Base-by-base conservation (phyloP, 2,329 filamentous ascomycete genomes). In the Cordyceps militaris region DNA sequence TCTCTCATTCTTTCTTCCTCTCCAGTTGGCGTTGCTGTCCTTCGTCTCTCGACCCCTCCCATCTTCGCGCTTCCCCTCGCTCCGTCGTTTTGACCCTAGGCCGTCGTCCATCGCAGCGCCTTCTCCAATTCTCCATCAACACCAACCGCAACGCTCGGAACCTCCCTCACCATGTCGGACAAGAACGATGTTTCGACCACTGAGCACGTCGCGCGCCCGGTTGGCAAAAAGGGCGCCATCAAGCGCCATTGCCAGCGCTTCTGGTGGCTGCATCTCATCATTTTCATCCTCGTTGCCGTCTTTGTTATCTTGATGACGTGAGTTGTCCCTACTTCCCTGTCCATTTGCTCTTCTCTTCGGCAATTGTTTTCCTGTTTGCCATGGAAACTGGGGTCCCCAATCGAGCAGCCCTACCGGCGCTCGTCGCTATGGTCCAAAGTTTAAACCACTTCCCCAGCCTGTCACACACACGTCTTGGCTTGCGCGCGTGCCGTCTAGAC, bases 251-350 rank as follows among this genome's bases (percentile, higher is more conserved):
- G 77, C 67, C 76, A 70, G 65, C 76, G 73, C 63, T 85, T 79
- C 64, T 87, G 84, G 84, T 87, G 84, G 83, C 64, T 76, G 61
- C 76, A 84, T 63, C 67, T 85, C 59, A 71, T 86, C 59, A 66
- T 75, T 16, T 67, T 83, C 53, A 66, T 79, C 58, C 62, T 76
- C 60, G 69, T 83, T 46, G 67, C 79, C 44, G 74, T 83, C 34
- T 69, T 87, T 14, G 72, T 84, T 38, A 77, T 87, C 19, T 74
- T 81, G 40, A 72, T 84, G 40, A 69, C 86, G 84, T 86, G 74
- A 79, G 82, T 78, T 28, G n/a, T 44, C 44, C 47, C 28, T n/a
- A 28, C n/a, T 13, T 10, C 19, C 10, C 10, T 24, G 10, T 4
- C 23, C 7, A 32, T 16, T 19, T 16, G 13, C 36, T n/a, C 16